These are phyloP conservation scores for Elsinoe australis DNA, from an alignment of 2,329 filamentous ascomycete genomes.

Conservation along the genomic window DNA sequence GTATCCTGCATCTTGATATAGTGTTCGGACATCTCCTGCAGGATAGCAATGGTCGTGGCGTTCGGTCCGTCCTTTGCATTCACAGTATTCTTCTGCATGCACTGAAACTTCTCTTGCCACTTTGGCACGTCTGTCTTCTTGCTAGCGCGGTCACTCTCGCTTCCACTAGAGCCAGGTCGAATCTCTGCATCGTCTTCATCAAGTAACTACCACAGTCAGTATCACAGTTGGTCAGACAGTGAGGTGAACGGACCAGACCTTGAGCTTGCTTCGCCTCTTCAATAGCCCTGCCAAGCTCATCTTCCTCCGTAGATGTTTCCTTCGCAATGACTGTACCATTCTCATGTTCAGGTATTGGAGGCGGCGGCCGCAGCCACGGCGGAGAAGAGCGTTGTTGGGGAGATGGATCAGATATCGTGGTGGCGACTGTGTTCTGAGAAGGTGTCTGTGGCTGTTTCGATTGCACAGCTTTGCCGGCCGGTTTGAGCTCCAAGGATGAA, in stretches of 20 bases:
- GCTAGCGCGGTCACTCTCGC: not conserved
- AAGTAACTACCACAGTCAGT: slow-evolving; percentile 22
- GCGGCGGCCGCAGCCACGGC: no score
- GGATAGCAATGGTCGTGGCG: slow-evolving; percentile 61
- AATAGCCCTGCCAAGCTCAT: slow-evolving; percentile 21
- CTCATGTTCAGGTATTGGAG: no score
- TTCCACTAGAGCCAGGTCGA: not conserved
- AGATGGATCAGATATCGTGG: not conserved
- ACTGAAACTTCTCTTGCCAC: slow-evolving; percentile 45
- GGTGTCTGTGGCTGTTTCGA: slow-evolving; percentile 36
- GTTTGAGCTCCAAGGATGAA: slow-evolving; percentile 45
- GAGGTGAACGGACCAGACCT: not conserved
- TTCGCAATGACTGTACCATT: no score
- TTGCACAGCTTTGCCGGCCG: slow-evolving; percentile 35
- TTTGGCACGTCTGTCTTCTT: not conserved
- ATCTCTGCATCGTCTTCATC: slow-evolving; percentile 16
- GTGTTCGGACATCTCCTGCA: slow-evolving; percentile 71
- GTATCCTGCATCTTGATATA: slow-evolving; percentile 68
- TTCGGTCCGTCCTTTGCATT: slow-evolving; percentile 57
- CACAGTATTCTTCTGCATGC: slow-evolving; percentile 51
- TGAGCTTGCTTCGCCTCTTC: slow-evolving; percentile 24
- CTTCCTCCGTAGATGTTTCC: not conserved
- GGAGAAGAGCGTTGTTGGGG: no score
- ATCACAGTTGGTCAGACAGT: not conserved
- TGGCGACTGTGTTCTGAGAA: slow-evolving; percentile 31